Evolutionary conservation across 192 early-diverging fungal genomes (phyloP), one percentile per base, ranked within the genome.

Genomic region (Rhizophagus prolifer): DNA sequence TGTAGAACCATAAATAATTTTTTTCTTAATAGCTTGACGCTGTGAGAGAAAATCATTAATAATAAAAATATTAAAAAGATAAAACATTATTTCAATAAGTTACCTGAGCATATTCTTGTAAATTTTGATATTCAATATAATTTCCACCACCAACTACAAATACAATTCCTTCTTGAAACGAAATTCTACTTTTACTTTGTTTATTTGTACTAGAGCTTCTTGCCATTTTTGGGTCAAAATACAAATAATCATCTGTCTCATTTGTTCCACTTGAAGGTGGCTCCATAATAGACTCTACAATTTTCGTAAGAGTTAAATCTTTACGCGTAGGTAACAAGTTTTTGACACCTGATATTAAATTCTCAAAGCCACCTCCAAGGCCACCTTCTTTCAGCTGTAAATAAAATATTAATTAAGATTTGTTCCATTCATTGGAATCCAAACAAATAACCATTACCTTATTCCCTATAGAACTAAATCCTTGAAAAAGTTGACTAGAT

Each of bases 141-240:
- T 98, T 98, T 30, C 98, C 98, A 47, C 98, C 98, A 31, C 98
- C 98, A 58, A 98, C 89, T 13, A 96, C 93, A 90, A 99, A 98
- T 28, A 99, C 98, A 81, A 99, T 92, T 5, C 96, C 97, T 70
- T 98, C 94, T 71, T 94, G 91, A 78, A 93, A 95, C 0, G 89
- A 84, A 38, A 83, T 81, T 81, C 78, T 78, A 63, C 80, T 74
- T 21, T 78, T 76, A 31, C 79, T 74, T 82, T 84, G 78, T 47
- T 82, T 82, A 71, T 89, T 88, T 50, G 88, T 86, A 58, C 86
- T 85, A 16, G 75, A 76, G 23, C 23, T 58, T 38, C 87, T 83
- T 58, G 83, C 84, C 68, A 87, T 87, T 78, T 90, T 96, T 34
- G 98, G 96, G 76, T 99, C 98, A 79, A 96, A 92, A 74, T 90